phyloP scores from a whole-genome alignment of 202 grass and related monocot species.

The Dendrocalamus latiflorus region DNA sequence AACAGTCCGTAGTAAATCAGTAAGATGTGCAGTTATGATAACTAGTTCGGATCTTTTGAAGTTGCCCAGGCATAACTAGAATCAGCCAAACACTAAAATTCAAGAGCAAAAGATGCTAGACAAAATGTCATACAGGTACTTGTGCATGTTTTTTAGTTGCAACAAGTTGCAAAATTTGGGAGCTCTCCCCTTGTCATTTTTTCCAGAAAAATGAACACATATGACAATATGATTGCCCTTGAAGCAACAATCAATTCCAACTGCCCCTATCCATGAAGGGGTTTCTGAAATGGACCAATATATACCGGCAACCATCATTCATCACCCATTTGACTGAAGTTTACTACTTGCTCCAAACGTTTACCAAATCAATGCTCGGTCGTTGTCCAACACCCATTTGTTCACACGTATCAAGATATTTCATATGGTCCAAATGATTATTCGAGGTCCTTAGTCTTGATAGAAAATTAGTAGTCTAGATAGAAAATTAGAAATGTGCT shows the following conservation, averaged over 20 bases:
- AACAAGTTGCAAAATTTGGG: neutral
- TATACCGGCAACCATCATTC: slow-evolving; percentile 16
- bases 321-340: neutral
- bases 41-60: neutral
- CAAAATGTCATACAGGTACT: neutral
- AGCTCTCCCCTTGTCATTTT: neutral
- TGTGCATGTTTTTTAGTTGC: neutral
- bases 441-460: neutral
- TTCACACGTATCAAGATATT: neutral
- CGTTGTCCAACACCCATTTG: neutral
- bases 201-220: neutral
- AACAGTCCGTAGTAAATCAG: neutral
- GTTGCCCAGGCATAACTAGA: no score
- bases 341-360: neutral
- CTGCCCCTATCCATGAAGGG: neutral
- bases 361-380: slow-evolving; percentile 3
- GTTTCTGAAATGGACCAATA: neutral
- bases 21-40: neutral
- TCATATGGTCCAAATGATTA: neutral
- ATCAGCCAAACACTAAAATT: neutral
- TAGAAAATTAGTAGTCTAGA: neutral
- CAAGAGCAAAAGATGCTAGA: neutral
- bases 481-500: no score
- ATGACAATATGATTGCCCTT: neutral
- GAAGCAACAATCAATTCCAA: neutral